These are phyloP conservation scores for Hylodesmum podocarpum DNA, from an alignment of 306 rosid genomes.

Conservation along the genomic window DNA sequence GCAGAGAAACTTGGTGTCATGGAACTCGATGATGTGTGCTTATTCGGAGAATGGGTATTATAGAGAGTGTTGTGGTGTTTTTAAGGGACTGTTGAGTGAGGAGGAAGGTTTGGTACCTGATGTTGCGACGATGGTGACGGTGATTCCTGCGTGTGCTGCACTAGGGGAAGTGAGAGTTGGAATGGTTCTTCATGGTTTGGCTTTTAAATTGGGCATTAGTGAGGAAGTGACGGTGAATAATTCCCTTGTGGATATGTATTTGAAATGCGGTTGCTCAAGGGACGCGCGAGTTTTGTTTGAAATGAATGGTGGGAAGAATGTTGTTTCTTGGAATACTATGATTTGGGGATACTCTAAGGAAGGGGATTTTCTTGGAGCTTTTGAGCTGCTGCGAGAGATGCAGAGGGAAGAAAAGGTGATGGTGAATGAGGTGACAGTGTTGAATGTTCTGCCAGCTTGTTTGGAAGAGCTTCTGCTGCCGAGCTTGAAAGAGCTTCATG, in stretches of 20 bases:
- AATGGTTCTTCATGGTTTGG: conserved; percentile 68
- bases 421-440: conserved; percentile 64
- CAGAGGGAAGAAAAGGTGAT: conserved; percentile 43
- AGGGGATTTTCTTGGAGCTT: conserved; percentile 48
- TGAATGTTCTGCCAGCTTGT: conserved; percentile 74
- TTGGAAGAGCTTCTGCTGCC: conserved; percentile 40
- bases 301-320: conserved; percentile 51
- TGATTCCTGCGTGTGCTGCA: conserved; percentile 62
- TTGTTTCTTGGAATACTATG: conserved; percentile 85
- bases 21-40: conserved; percentile 70
- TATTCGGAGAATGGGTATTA: conserved; percentile 57
- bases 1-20: conserved; percentile 64
- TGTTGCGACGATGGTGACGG: conserved; percentile 70
- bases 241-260: conserved; percentile 76
- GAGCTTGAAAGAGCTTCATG: conserved; percentile 73
- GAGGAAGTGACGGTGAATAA: conserved; percentile 61
- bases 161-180: conserved; percentile 55
- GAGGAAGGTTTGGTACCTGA: conserved; percentile 58
- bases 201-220: conserved; percentile 55
- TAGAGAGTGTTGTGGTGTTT: conserved; percentile 40
- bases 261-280: conserved; percentile 57
- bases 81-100: conserved; percentile 43
- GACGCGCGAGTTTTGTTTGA: conserved; percentile 53
- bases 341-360: conserved; percentile 63
- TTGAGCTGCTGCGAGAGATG: conserved; percentile 63